Conservation (phyloP, 2,329 filamentous ascomycete genomes). For the Emergomyces africanus region DNA sequence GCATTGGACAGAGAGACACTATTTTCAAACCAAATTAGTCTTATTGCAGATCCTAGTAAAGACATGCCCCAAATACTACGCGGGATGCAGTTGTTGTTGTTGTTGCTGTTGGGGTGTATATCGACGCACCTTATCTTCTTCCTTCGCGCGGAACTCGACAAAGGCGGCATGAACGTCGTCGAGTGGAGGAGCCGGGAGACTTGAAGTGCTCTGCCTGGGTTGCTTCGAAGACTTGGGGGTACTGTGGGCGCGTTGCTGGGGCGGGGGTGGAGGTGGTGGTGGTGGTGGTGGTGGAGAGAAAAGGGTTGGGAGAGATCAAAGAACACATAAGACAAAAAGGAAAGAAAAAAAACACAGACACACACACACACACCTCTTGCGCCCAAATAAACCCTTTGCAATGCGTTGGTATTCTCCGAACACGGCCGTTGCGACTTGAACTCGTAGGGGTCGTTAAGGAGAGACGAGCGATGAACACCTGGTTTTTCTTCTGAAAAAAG, state of each 20-base stretch:
- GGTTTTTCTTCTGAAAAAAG: slow-evolving; percentile 5
- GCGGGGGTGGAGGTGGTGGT: slow-evolving; percentile 19
- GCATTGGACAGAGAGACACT: slow-evolving; percentile 38
- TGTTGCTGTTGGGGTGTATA: no score
- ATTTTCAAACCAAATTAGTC: slow-evolving; percentile 3
- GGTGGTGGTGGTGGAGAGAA: no score
- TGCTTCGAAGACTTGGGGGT: slow-evolving; percentile 26
- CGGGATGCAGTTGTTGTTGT: not conserved
- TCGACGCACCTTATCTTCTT: slow-evolving; percentile 31
- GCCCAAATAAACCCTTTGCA: slow-evolving; percentile 5
- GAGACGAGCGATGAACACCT: slow-evolving; percentile 20
- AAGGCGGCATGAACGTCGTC: slow-evolving; percentile 39
- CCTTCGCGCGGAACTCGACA: slow-evolving; percentile 36
- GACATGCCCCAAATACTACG: not conserved
- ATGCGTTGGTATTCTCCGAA: slow-evolving; percentile 14
- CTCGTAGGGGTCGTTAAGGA: slow-evolving; percentile 31
- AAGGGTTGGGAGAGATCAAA: no score
- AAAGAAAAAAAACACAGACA: not conserved
- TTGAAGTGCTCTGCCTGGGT: slow-evolving; percentile 25
- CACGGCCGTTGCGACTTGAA: slow-evolving; percentile 24
- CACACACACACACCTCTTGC: slow-evolving; percentile 2
- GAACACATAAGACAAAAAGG: not conserved
- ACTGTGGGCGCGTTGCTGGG: slow-evolving; percentile 22
- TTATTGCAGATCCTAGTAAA: not conserved
- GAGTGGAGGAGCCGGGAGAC: slow-evolving; percentile 34